These are phyloP conservation scores for Cornus controversa DNA, from an alignment of 148 eudicot species.

Conservation along the genomic window DNA sequence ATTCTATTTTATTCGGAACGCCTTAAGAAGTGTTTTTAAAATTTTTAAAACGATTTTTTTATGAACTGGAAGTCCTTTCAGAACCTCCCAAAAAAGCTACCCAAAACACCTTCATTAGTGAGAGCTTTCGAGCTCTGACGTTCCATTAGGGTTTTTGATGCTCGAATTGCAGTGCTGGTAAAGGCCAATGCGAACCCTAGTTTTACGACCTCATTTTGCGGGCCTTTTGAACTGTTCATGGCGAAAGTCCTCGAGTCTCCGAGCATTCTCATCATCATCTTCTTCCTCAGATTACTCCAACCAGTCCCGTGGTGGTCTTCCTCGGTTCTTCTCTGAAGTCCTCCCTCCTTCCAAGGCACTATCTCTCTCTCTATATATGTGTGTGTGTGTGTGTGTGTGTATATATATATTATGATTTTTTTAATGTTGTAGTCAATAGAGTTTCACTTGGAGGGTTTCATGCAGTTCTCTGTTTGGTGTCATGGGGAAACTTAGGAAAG, in stretches of 20 bases:
- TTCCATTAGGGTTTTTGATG: not conserved
- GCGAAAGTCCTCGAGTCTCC: conserved; percentile 6
- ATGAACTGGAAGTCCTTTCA: no score
- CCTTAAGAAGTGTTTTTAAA: no score
- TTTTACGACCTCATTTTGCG: conserved; percentile 13
- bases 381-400: not conserved
- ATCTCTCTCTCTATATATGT: conserved; percentile 4
- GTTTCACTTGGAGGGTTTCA: not conserved
- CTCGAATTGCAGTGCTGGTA: no score
- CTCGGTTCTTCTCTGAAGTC: conserved; percentile 79
- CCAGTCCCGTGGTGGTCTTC: conserved; percentile 92
- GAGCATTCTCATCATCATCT: conserved; percentile 26
- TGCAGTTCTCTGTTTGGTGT: not conserved
- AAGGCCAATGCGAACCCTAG: conserved; percentile 16
- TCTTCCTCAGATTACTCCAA: conserved; percentile 44
- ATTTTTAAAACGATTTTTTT: no score
- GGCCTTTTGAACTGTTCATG: conserved; percentile 13
- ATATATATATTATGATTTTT: no score
- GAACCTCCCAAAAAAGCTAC: not conserved
- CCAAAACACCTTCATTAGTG: no score
- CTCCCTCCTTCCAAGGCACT: conserved; percentile 73
- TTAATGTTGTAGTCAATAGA: not conserved
- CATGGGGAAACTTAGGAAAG: not conserved
- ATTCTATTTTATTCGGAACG: no score
- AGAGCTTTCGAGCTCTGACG: no score